Conservation (phyloP, 1,284 basidiomycete species). For the Marasmius oreades region DNA sequence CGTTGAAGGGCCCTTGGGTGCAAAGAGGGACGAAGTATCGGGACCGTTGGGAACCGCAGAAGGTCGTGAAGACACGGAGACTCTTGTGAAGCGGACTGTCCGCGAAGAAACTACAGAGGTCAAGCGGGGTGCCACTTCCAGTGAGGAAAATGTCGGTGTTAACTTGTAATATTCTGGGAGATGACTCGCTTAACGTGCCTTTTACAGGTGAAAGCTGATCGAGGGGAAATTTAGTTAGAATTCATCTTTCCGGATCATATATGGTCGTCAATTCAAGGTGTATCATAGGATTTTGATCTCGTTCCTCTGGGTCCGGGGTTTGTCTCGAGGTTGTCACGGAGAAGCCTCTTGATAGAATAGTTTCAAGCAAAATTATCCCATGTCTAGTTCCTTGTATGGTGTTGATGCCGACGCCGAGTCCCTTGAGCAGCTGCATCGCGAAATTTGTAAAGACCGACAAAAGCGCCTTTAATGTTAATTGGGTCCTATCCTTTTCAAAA, state of each 20-base stretch:
- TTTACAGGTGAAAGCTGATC: constrained; percentile 26
- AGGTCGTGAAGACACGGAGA: constrained; percentile 9
- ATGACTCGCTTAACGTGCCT: background rate
- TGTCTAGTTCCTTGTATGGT: too few species aligned
- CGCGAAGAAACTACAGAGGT: constrained; percentile 20
- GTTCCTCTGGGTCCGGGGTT: too few species aligned
- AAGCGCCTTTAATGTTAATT: too few species aligned
- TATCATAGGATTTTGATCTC: background rate
- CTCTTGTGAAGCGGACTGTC: constrained; percentile 15
- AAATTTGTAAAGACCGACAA: too few species aligned
- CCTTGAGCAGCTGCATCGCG: too few species aligned
- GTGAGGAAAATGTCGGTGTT: constrained; percentile 24
- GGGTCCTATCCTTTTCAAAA: too few species aligned
- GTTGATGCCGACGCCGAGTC: too few species aligned
- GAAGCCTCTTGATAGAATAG: too few species aligned
- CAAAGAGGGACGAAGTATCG: constrained; percentile 19
- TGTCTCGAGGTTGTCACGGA: too few species aligned
- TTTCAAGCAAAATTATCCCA: too few species aligned
- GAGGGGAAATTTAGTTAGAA: constrained; percentile 22
- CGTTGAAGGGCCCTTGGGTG: constrained; percentile 15
- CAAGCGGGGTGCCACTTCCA: constrained; percentile 14
- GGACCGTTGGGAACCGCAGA: constrained; percentile 38
- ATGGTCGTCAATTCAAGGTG: background rate
- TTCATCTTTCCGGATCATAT: too few species aligned
- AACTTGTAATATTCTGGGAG: background rate